Evolutionary conservation across 805 yeast species (phyloP), one percentile per base, ranked within the genome.

Genomic region (Ogataea siamensis): DNA sequence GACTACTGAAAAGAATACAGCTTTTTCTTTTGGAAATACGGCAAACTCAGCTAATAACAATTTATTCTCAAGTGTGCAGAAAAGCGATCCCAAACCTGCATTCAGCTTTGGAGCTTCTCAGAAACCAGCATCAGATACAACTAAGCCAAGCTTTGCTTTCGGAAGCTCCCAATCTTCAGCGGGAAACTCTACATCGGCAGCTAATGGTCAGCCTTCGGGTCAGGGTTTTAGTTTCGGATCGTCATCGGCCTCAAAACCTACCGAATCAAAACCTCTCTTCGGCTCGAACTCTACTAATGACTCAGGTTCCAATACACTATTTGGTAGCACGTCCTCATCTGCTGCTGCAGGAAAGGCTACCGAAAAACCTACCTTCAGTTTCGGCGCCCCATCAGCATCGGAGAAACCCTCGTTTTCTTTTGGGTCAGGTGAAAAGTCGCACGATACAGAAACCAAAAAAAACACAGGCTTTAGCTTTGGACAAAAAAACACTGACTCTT

Each of bases 1-100:
- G 18, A 27, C 32, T 15, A 9, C 26, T 10, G 32, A 25, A 15
- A 27, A 33, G 8, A 39, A 33, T 11, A 43, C 50, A 21, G 37
- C 39, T 0, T 44, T 45, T 21, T 43, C 46, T 8, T 39, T 39
- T 28, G 43, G 47, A n/a, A n/a, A n/a, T n/a, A 9, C 39, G 5
- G 10, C 34, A 20, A 5, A 11, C n/a, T 10, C 30, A 19, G n/a
- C 28, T n/a, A 36, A 36, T 19, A n/a, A 17, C 6, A 18, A 7
- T n/a, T 29, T 30, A 7, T 12, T 29, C 1, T 46, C 47, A 32
- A 52, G 51, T 20, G 46, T 46, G 10, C 40, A 42, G 14, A 47
- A 33, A 23, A 42, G 53, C 7, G 31, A 18, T 9, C 6, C 22
- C 7, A 28, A 28, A 18, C 22, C 31, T 12, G 11, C 31, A 17